Percentiles rank a stretch among this genome's conserved stretches.
Evolutionary conservation across 345 rosid genomes (phyloP).

Genomic region (Eutrema japonicum): DNA sequence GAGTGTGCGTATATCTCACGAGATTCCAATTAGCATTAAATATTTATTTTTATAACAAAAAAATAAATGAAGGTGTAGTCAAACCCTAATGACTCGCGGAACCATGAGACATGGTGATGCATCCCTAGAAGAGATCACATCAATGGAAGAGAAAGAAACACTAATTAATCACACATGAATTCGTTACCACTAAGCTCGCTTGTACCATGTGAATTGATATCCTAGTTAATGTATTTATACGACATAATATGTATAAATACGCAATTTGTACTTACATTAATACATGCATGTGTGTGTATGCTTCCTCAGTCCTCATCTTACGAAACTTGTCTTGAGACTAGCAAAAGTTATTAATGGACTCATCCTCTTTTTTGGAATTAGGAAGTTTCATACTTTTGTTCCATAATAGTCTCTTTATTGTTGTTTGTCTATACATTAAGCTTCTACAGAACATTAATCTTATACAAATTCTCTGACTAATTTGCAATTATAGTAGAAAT

Average conservation of each 20-base stretch:
- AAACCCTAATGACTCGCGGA: constrained; percentile 31
- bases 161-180: constrained; percentile 26
- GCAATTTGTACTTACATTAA: constrained; percentile 13
- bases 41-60: background rate
- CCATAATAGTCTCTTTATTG: background rate
- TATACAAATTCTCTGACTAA: background rate
- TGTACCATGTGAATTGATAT: constrained; percentile 36
- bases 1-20: constrained; percentile 28
- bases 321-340: constrained; percentile 36
- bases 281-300: constrained; percentile 25
- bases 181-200: constrained; percentile 40
- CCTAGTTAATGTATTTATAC: constrained; percentile 13
- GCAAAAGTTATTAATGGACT: constrained; percentile 8
- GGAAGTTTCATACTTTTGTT: constrained; percentile 24
- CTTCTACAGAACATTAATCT: constrained; percentile 13
- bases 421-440: background rate
- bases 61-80: constrained; percentile 6
- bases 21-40: constrained; percentile 21
- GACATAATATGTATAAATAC: constrained; percentile 20
- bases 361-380: background rate
- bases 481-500: background rate
- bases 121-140: constrained; percentile 35
- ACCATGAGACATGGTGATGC: constrained; percentile 38
- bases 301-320: constrained; percentile 31
- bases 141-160: constrained; percentile 2